These are phyloP conservation scores for Melastoma malabathricum DNA, from an alignment of 345 rosid genomes.

Conservation along the genomic window DNA sequence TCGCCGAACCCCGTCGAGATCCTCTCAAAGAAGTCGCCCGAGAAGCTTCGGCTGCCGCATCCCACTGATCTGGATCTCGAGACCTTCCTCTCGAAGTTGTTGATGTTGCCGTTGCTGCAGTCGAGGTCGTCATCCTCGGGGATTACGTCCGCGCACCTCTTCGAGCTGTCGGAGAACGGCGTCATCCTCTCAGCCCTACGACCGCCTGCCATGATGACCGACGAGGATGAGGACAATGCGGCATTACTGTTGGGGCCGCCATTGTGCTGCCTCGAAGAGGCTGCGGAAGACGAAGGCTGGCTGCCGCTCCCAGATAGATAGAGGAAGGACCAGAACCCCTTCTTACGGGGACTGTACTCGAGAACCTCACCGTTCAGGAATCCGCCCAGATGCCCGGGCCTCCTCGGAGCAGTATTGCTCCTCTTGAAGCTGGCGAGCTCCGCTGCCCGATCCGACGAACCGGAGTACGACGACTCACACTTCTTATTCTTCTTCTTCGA, in stretches of 20 bases:
- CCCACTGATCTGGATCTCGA: conserved; percentile 99
- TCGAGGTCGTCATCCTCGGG: no score
- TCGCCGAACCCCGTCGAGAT: conserved; percentile 96
- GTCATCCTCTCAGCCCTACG: no score
- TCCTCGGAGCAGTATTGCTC: conserved; percentile 62
- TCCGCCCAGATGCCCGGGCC: conserved; percentile 12
- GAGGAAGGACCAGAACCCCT: conserved; percentile 84
- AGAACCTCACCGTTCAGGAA: conserved; percentile 40
- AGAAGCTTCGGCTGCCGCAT: conserved; percentile 95
- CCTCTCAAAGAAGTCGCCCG: conserved; percentile 94
- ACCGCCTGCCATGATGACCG: no score
- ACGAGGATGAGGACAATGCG: not conserved
- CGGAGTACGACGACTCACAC: conserved; percentile 18
- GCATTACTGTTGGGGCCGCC: not conserved
- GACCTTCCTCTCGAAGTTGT: conserved; percentile 56
- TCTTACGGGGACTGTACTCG: conserved; percentile 12
- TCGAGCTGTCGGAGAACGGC: no score
- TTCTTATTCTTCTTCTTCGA: conserved; percentile 54
- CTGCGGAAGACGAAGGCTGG: conserved; percentile 18
- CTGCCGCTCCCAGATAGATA: conserved; percentile 16
- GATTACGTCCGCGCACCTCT: no score
- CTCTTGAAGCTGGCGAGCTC: conserved; percentile 46
- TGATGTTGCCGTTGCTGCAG: no score
- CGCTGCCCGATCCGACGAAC: conserved; percentile 17
- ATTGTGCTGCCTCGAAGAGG: not conserved